These are phyloP conservation scores for Pseudocercospora musae DNA, from an alignment of 2,329 filamentous ascomycete species.

Conservation along the genomic window DNA sequence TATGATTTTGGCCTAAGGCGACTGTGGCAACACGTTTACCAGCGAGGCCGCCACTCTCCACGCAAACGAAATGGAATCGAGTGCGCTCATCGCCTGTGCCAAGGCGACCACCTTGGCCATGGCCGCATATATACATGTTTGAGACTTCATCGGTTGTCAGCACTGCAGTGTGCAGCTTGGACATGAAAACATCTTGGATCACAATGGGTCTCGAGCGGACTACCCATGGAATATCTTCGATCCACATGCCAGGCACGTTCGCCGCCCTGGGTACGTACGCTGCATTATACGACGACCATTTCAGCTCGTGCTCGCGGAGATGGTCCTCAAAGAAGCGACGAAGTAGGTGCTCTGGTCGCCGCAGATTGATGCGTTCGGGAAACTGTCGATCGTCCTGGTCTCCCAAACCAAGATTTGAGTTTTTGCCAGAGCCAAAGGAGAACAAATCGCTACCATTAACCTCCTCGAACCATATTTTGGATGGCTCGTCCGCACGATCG, in stretches of 20 bases:
- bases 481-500: neutral
- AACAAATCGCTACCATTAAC: constrained; percentile 79
- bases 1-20: constrained; percentile 87
- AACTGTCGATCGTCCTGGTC: constrained; percentile 93
- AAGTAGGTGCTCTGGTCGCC: constrained; percentile 73
- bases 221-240: constrained; percentile 65
- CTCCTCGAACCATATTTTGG: constrained; percentile 26
- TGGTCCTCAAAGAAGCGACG: constrained; percentile 70
- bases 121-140: constrained; percentile 89
- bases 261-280: constrained; percentile 21
- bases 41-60: constrained; percentile 69
- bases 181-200: constrained; percentile 75
- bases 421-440: constrained; percentile 95
- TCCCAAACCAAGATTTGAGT: constrained; percentile 86
- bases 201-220: constrained; percentile 69
- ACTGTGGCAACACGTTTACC: constrained; percentile 74
- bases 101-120: constrained; percentile 84
- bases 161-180: constrained; percentile 87
- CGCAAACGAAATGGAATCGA: constrained; percentile 77
- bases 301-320: constrained; percentile 43
- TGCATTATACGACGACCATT: constrained; percentile 39
- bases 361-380: constrained; percentile 76
- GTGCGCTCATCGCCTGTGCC: constrained; percentile 89
- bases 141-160: constrained; percentile 82
- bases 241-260: constrained; percentile 30